Base-by-base conservation (phyloP, 2,329 filamentous ascomycete species). In the Canariomyces notabilis region DNA sequence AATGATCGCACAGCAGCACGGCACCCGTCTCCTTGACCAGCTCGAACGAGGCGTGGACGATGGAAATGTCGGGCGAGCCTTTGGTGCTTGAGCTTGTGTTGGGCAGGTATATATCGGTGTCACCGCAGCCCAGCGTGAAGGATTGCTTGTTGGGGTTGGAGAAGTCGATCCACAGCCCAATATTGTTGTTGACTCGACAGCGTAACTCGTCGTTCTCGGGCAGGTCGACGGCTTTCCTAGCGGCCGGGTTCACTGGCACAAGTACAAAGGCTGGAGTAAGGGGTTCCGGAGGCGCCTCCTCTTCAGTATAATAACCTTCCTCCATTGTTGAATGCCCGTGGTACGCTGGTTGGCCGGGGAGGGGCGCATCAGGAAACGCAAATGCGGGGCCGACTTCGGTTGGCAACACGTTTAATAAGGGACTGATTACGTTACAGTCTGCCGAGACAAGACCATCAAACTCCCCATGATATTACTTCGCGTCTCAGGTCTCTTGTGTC, bases 1-100 rank as follows among this genome's bases (percentile, higher is more conserved):
- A 60, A 12, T 50, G 33, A 42, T 62, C 59, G n/a, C 37, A 46
- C 6, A 63, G 45, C 11, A 62, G 29, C 2, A 63, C 58, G 15
- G 59, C 59, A 5, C 61, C 59, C 1, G 57, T 61, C 7, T 51
- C 39, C 6, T 26, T 31, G 21, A 53, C 53, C 12, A 56, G 46
- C 7, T 49, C n/a, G 16, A 63, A 61, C 8, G 51, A 55, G 16
- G 59, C 59, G 11, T 62, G 60, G 3, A 36, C n/a, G 9, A 37
- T 32, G 4, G 52, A 55, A 9, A 62, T 59, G 4, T 55, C 44
- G 4, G 56, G 45, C 14, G 49, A 45, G 6, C 46, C 43, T 16
- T 48, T 41, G 35, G 40, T 26, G 40, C 29, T 44, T 8, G 50
- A 44, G 15, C 26, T 36, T 3, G 36, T 11, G 8, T 60, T 52